Evolutionary conservation across 257 asterid genomes (phyloP).

Genomic region (Solanum sejunctum): DNA sequence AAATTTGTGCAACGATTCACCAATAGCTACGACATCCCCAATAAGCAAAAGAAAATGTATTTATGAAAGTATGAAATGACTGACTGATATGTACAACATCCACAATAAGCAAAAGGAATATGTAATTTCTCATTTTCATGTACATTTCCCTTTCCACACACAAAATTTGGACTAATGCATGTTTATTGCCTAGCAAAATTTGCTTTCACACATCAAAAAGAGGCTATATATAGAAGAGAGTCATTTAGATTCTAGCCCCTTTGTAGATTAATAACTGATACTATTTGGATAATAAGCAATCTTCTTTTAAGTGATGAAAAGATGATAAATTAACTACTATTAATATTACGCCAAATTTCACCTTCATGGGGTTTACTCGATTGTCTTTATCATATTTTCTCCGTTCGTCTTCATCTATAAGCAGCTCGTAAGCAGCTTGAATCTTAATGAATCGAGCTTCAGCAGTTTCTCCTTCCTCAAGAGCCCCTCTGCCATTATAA

Average conservation of each 20-base stretch:
- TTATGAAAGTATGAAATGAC: background rate
- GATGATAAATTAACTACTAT: background rate
- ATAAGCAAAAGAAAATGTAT: background rate
- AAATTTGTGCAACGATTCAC: background rate
- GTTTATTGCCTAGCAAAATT: background rate
- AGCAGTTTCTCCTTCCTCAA: conserved; percentile 95
- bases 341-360: conserved; percentile 3
- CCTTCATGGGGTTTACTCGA: conserved; percentile 90
- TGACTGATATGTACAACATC: background rate
- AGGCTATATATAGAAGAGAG: background rate
- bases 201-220: background rate
- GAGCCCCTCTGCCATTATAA: conserved; percentile 83
- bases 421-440: conserved; percentile 96
- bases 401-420: conserved; percentile 67
- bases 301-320: background rate
- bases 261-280: background rate
- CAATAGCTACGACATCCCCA: background rate
- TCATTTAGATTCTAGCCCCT: background rate
- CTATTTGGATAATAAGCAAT: background rate
- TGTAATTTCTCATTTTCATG: background rate
- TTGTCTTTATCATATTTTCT: conserved; percentile 61
- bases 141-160: background rate
- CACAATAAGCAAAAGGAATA: background rate
- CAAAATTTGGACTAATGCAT: background rate
- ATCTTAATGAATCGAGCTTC: conserved; percentile 93